Base-by-base conservation (phyloP, 495 filamentous ascomycete species). In the Cenococcum geophilum region DNA sequence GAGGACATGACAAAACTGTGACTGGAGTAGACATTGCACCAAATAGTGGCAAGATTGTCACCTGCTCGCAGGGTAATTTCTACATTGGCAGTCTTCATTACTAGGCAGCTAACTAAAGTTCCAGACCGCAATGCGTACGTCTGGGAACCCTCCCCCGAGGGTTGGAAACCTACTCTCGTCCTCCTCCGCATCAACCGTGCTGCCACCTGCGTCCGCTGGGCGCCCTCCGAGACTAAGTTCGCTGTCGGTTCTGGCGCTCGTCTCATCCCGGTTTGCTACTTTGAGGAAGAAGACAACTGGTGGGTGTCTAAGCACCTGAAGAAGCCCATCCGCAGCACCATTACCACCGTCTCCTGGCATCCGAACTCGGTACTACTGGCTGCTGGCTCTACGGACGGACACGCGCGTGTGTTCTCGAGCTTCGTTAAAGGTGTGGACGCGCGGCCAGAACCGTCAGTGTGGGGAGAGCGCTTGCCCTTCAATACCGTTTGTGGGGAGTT, bases 241-340 rank as follows among this genome's bases (percentile, higher is more conserved):
- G 93, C 93, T 45, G 93, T 96, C 22, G 95, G 93, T 58, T 97
- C 92, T 37, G 93, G 93, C 61, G 93, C 95, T 62, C 83, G 95
- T 57, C 86, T 95, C 57, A 96, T 98, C 68, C 89, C 93, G n/a
- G 83, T 97, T 66, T 98, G 93, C 79, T 97, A 97, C 78, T 98
- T 97, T 66, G 93, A 98, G 69, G 87, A 93, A 70, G 95, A 97
- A 75, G 97, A 97, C 72, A 90, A 97, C 77, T 97, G 95, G 95
- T 98, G 93, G 93, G 92, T 97, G 6, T 96, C 91, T 37, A 98
- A 97, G 79, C 93, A 98, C 74, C 74, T 98, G 60, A 97, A 96
- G 82, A 97, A 97, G 79, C 93, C 95, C 5, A 93, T 97, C 68
- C 89, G 93, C 55, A 92, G 88, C 70, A 98, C 93, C 49, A 89